These are phyloP conservation scores for Pseudogymnoascus sp. DNA, from an alignment of 2,329 filamentous ascomycete species.

Conservation along the genomic window DNA sequence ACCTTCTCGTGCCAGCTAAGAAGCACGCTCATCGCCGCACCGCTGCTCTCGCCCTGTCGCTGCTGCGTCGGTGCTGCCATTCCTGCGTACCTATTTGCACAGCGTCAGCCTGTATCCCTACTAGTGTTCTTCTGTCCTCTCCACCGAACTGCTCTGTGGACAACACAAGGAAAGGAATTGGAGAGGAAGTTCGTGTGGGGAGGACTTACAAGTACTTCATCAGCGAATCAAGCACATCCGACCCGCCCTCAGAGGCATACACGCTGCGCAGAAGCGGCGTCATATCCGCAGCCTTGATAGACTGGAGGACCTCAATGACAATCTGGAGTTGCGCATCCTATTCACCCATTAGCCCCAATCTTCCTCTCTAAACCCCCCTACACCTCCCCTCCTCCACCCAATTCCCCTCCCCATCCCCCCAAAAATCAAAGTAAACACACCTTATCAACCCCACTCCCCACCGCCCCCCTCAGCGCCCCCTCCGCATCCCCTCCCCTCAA, in stretches of 20 bases:
- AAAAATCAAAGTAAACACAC: slow-evolving; percentile 28
- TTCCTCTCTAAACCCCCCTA: not conserved
- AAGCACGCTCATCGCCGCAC: slow-evolving; percentile 89
- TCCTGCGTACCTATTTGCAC: slow-evolving; percentile 10
- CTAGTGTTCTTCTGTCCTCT: too few species aligned
- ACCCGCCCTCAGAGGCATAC: slow-evolving; percentile 68
- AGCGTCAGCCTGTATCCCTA: not conserved
- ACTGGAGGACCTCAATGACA: slow-evolving; percentile 87
- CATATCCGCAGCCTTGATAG: slow-evolving; percentile 95
- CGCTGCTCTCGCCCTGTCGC: slow-evolving; percentile 54
- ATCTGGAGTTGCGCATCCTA: slow-evolving; percentile 81
- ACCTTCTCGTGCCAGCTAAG: slow-evolving; percentile 99
- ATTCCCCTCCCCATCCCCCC: too few species aligned
- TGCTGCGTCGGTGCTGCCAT: slow-evolving; percentile 25
- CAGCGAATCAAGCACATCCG: slow-evolving; percentile 79
- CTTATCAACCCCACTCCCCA: slow-evolving; percentile 60
- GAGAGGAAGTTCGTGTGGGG: not conserved
- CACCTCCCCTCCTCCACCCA: not conserved
- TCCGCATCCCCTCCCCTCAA: slow-evolving; percentile 79
- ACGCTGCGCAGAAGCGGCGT: slow-evolving; percentile 76
- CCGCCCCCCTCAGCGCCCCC: slow-evolving; percentile 72
- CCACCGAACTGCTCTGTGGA: too few species aligned
- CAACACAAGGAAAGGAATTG: not conserved
- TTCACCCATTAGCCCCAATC: not conserved
- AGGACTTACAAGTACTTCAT: slow-evolving; percentile 91